Evolutionary conservation across 352 stramenopile species (phyloP), one percentile per base, ranked within the genome.

Genomic region (Phytophthora pinifolia): DNA sequence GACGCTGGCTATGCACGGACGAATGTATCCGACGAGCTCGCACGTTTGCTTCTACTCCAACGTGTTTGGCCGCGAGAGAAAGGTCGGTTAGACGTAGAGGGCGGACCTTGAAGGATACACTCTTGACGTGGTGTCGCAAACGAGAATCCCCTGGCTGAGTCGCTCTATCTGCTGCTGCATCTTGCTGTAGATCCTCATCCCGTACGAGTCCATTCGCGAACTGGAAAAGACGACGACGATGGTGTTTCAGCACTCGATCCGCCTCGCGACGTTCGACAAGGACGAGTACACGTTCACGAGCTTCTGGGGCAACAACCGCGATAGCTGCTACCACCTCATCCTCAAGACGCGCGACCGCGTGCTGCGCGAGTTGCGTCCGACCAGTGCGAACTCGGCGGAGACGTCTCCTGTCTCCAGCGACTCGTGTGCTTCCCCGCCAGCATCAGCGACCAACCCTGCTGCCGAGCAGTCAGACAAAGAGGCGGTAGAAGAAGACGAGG

Each of bases 31-130:
- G 33, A 90, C 82, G 37, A 82, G 75, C 46, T 70, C 80, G 15
- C 79, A 90, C 58, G 71, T 91, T 38, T 94, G 84, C 67, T 94
- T 94, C 52, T 92, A 94, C 73, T 92, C 84, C 48, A 92, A 92
- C 51, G 76, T 92, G 31, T 92, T 94, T 69, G 84, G 82, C 35
- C 82, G 81, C 54, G 84, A 94, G 65, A 81, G 80, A 70, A 94
- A 94, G 74, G 76, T 86, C 50, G 54, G 62, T 14, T 35, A 53
- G 51, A 54, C 36, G 43, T 44, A 38, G 46, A 62, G 38, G 49
- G 53, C 60, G 54, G 45, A 68, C 50, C 58, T 65, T 65, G 12
- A 50, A 72, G 42, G 36, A 59, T 70, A 63, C 62, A 70, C 56
- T 62, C 41, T 32, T 34, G 43, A 48, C 52, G 52, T 68, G 63